Base-by-base conservation (phyloP, 1,139 yeast genomes). In the Tardiomyces depauwii region DNA sequence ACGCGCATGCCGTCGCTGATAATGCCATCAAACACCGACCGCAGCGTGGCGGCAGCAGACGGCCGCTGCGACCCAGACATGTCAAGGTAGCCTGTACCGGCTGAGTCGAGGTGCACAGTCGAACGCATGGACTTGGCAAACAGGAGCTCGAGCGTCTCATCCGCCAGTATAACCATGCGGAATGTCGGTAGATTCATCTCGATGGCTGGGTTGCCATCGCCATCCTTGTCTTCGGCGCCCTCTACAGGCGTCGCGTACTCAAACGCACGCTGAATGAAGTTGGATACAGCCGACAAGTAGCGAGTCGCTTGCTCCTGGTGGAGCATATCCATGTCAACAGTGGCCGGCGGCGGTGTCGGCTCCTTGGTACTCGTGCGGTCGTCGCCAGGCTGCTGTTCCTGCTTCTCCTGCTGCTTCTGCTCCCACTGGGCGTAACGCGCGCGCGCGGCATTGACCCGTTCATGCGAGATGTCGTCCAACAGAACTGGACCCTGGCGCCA, bases 161-260 rank as follows among this genome's bases (percentile, higher is more conserved):
- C 96, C 0, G 97, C 96, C 14, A 91, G 71, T 2, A 91, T 70
- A 1, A 91, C 94, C 98, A 91, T 91, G 54, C 98, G 72, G 67
- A 91, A 91, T 0, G 96, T 88, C 0, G 97, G 89, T 27, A 89
- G 68, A 46, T 85, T 85, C 48, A 91, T 74, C 47, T 70, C 78
- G 18, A 83, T 79, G 23, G 14, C 43, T 44, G 33, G 41, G 16
- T 30, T 30, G 5, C 16, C n/a, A 10, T 30, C 36, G 5, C 5
- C 36, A 30, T 30, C 11, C 30, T 27, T 27, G 30, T 27, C 30
- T 12, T 27, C 36, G 16, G n/a, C 46, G 14, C 43, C 61, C 42
- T 67, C 71, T 14, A 71, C 55, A 41, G 70, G 70, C 40, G 73
- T 64, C 42, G 73, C 49, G 40, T 85, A 91, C 57, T 89, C 95